These are phyloP conservation scores for Penicillium pulvis DNA, from an alignment of 495 filamentous ascomycete genomes.

Conservation along the genomic window DNA sequence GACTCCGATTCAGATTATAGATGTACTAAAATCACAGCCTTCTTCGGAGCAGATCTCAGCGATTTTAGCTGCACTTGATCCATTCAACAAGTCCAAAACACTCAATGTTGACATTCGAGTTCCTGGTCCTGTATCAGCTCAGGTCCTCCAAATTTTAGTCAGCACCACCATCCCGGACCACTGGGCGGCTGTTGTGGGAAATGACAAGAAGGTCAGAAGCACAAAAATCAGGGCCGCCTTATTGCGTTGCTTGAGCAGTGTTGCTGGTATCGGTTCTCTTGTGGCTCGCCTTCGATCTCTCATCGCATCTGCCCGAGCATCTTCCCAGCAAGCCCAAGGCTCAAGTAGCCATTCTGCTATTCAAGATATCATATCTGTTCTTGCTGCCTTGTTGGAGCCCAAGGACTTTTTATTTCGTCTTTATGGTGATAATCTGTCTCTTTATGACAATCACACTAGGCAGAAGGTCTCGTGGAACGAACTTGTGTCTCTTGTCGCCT, in stretches of 20 bases:
- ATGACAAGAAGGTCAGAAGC: slow-evolving; percentile 36
- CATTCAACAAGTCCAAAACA: slow-evolving; percentile 31
- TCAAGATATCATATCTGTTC: slow-evolving; percentile 44
- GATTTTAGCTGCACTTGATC: slow-evolving; percentile 56
- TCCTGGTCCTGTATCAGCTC: slow-evolving; percentile 65
- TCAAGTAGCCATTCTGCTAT: slow-evolving; percentile 32
- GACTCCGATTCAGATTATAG: slow-evolving; percentile 61
- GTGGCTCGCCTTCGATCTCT: slow-evolving; percentile 60
- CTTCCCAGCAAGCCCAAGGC: slow-evolving; percentile 30
- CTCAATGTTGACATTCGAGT: slow-evolving; percentile 58
- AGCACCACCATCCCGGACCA: slow-evolving; percentile 72
- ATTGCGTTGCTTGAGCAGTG: slow-evolving; percentile 67
- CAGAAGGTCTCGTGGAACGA: slow-evolving; percentile 67
- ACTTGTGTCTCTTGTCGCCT: slow-evolving; percentile 62
- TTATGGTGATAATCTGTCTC: slow-evolving; percentile 40
- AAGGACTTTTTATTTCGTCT: slow-evolving; percentile 58
- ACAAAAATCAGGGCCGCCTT: slow-evolving; percentile 48
- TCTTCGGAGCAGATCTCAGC: slow-evolving; percentile 56
- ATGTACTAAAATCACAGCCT: slow-evolving; percentile 65
- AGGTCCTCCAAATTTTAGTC: slow-evolving; percentile 70
- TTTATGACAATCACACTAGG: slow-evolving; percentile 34
- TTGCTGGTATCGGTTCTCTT: slow-evolving; percentile 72
- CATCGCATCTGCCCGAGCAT: slow-evolving; percentile 36
- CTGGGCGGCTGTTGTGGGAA: slow-evolving; percentile 64
- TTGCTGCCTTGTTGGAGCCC: slow-evolving; percentile 57